These are phyloP conservation scores for Daedaleopsis nitida DNA, from an alignment of 768 basidiomycete species.

Conservation along the genomic window DNA sequence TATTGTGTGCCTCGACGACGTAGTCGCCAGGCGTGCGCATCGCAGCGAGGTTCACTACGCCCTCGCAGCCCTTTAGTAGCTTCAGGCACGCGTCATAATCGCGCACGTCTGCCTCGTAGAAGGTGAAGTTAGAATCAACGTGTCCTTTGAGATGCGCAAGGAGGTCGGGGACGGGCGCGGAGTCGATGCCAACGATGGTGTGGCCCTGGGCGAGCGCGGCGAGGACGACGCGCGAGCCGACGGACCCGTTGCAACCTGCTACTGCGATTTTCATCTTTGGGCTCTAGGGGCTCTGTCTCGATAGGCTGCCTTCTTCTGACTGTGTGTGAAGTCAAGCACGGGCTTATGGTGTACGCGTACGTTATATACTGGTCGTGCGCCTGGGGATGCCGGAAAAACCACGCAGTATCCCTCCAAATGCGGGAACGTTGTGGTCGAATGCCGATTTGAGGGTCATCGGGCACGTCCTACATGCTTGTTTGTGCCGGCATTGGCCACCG, in stretches of 20 bases:
- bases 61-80: constrained; percentile 55
- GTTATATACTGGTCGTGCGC: no score
- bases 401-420: no score
- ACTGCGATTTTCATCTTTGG: constrained; percentile 43
- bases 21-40: constrained; percentile 54
- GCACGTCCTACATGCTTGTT: background rate
- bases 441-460: background rate
- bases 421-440: no score
- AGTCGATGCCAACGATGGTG: constrained; percentile 56
- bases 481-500: background rate
- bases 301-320: background rate
- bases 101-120: constrained; percentile 47
- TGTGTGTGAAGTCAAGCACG: background rate
- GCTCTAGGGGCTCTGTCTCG: background rate
- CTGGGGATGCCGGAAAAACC: no score
- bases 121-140: constrained; percentile 38
- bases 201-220: constrained; percentile 52
- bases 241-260: constrained; percentile 60
- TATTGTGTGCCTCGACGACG: constrained; percentile 57
- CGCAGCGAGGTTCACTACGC: constrained; percentile 58
- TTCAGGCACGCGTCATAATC: constrained; percentile 49
- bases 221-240: constrained; percentile 54
- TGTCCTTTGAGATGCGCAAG: constrained; percentile 5
- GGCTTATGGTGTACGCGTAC: no score
- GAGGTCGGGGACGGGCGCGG: constrained; percentile 27